Evolutionary conservation across 2,329 filamentous ascomycete genomes (phyloP), one percentile per base, ranked within the genome.

Genomic region (Fusarium annulatum): DNA sequence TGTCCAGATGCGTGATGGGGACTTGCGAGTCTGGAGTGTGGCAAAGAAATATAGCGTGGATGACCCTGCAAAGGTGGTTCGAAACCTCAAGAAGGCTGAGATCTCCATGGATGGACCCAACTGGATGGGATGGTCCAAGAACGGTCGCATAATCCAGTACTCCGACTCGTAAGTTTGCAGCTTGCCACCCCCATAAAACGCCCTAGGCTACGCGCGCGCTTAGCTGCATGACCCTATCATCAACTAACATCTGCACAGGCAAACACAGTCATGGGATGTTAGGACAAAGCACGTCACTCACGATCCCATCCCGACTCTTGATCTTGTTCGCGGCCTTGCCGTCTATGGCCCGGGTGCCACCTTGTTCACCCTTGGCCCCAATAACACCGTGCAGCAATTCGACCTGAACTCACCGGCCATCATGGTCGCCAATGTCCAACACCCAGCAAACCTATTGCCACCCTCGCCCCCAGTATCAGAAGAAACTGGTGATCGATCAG

Each of bases 111-210:
- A 90, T 6, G 94, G 94, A 3, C 92, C 94, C 42, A 97, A 97
- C 80, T 99, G 96, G 96, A 95, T 98, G 87, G 93, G 91, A 26
- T 99, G 96, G 96, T 98, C 96, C 0, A 98, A 98, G 84, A 98
- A 97, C 84, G 96, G 96, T 43, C 93, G 95, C 75, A 95, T 99
- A 74, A 91, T 99, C 72, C 96, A 99, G 83, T 95, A 91, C 82
- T 93, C 94, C 9, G 94, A 98, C 83, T 91, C 92, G 95, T 97
- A 87, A 85, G 94, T 90, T 45, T 38, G 63, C 56, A 43, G 21
- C 59, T 60, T 69, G 45, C 72, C 66, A 73, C 69, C 67, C 64
- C 61, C 67, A 72, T 60, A 72, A 68, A 69, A 67, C 71, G 72
- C 78, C 78, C 75, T 73, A 69, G 56, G 70, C 73, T 83, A 85